These are phyloP conservation scores for Colletotrichum tamarilloi DNA, from an alignment of 2,329 filamentous ascomycete genomes.

Conservation along the genomic window DNA sequence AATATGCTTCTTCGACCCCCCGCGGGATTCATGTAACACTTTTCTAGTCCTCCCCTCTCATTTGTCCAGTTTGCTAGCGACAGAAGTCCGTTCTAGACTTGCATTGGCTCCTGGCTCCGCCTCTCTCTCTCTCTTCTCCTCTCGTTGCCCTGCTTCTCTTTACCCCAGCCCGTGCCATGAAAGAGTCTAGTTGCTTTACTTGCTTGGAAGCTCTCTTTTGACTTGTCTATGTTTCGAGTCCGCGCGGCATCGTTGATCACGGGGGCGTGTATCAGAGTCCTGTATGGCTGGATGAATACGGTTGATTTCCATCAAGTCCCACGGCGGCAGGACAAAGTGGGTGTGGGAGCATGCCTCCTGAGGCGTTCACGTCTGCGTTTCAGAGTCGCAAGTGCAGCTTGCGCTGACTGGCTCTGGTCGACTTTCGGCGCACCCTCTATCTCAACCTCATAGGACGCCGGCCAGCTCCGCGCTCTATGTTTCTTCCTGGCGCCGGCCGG, in stretches of 20 bases:
- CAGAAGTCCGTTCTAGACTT: slow-evolving; percentile 21
- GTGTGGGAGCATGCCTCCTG: slow-evolving; percentile 19
- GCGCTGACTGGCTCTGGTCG: slow-evolving; percentile 16
- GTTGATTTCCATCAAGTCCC: background rate
- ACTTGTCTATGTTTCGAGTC: background rate
- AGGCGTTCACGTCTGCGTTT: slow-evolving; percentile 35
- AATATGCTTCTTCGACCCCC: background rate
- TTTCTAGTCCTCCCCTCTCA: slow-evolving; percentile 3
- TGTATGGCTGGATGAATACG: slow-evolving; percentile 8
- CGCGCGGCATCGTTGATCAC: slow-evolving; percentile 18
- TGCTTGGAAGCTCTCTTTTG: background rate
- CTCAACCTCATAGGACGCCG: background rate
- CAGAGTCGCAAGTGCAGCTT: slow-evolving; percentile 27
- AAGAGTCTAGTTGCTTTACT: background rate
- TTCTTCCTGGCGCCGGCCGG: background rate
- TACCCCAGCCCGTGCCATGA: background rate
- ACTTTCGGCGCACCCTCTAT: slow-evolving; percentile 8
- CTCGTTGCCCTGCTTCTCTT: background rate
- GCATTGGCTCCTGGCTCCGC: slow-evolving; percentile 17
- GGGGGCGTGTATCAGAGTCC: background rate
- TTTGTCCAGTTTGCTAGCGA: slow-evolving; percentile 22
- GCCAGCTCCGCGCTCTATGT: slow-evolving; percentile 6
- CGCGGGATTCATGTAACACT: background rate
- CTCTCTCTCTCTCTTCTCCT: slow-evolving; percentile 1
- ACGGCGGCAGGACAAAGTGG: slow-evolving; percentile 4